phyloP scores from a whole-genome alignment of 2,329 filamentous ascomycete genomes.

The Fusarium bulbicola region DNA sequence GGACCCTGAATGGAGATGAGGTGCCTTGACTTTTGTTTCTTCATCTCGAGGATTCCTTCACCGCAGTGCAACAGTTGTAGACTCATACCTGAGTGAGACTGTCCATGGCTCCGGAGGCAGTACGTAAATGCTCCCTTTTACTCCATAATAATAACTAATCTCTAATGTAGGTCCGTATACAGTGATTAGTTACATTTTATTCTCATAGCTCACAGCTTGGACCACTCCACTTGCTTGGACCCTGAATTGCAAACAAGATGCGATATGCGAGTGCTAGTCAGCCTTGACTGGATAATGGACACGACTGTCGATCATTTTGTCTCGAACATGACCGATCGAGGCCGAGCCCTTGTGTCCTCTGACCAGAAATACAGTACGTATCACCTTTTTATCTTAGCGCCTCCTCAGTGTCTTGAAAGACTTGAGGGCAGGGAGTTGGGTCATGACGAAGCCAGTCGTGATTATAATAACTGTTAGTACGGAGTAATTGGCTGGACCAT shows the following conservation, averaged over 20 bases:
- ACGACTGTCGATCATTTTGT: slow-evolving; percentile 12
- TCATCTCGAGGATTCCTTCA: background rate
- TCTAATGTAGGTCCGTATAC: background rate
- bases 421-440: slow-evolving; percentile 15
- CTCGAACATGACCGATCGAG: slow-evolving; percentile 24
- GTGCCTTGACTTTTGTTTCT: background rate
- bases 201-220: slow-evolving; percentile 23
- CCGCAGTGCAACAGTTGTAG: background rate
- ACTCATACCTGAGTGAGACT: background rate
- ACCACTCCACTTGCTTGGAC: slow-evolving; percentile 31
- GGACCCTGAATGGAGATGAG: background rate
- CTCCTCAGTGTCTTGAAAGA: background rate
- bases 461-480: background rate
- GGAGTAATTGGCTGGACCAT: background rate
- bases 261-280: slow-evolving; percentile 12
- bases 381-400: background rate
- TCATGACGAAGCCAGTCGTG: slow-evolving; percentile 7
- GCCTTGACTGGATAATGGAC: slow-evolving; percentile 5
- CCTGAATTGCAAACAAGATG: slow-evolving; percentile 28
- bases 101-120: slow-evolving; percentile 1
- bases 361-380: background rate
- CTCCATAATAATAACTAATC: background rate
- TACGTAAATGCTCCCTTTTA: slow-evolving; percentile 11
- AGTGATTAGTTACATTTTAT: slow-evolving; percentile 9
- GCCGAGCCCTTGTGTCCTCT: slow-evolving; percentile 4